phyloP scores from a whole-genome alignment of 495 filamentous ascomycete genomes.

The Aspergillus conjunctus region DNA sequence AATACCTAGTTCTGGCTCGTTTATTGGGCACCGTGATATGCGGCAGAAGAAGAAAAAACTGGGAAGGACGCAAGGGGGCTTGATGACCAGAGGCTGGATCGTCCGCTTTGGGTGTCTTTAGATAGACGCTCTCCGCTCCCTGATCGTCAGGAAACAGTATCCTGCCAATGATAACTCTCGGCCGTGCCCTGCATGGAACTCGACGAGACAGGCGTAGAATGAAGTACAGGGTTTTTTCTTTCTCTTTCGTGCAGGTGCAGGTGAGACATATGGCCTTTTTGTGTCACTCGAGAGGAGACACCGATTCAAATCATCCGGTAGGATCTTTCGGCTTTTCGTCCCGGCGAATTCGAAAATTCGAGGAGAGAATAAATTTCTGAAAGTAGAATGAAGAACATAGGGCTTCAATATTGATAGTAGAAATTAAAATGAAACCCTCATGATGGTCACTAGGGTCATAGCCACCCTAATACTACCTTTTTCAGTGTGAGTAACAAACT shows the following conservation, averaged over 20 bases:
- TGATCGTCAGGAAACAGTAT: conserved; percentile 9
- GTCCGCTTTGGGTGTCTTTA: conserved; percentile 13
- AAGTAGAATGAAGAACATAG: no score
- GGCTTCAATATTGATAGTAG: no score
- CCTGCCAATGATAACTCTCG: conserved; percentile 18
- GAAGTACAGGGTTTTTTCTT: conserved; percentile 17
- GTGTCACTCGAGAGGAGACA: conserved; percentile 2
- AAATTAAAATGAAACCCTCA: no score
- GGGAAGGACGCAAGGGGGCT: conserved; percentile 27
- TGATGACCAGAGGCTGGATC: conserved; percentile 14
- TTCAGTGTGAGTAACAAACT: background rate
- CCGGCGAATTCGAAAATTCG: background rate
- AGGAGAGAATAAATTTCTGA: background rate
- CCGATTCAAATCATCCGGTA: conserved; percentile 6
- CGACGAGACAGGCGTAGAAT: conserved; percentile 22
- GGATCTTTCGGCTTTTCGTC: background rate
- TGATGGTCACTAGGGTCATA: no score
- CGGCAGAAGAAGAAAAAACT: conserved; percentile 9
- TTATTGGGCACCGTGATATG: conserved; percentile 18
- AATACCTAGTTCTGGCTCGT: background rate
- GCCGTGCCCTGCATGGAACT: conserved; percentile 21
- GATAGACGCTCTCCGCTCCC: conserved; percentile 7
- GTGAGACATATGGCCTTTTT: conserved; percentile 22
- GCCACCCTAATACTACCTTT: no score
- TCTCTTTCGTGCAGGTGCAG: conserved; percentile 2